Evolutionary conservation across 257 asterid genomes (phyloP), one percentile per base, ranked within the genome.

Genomic region (Eustoma russellianum): DNA sequence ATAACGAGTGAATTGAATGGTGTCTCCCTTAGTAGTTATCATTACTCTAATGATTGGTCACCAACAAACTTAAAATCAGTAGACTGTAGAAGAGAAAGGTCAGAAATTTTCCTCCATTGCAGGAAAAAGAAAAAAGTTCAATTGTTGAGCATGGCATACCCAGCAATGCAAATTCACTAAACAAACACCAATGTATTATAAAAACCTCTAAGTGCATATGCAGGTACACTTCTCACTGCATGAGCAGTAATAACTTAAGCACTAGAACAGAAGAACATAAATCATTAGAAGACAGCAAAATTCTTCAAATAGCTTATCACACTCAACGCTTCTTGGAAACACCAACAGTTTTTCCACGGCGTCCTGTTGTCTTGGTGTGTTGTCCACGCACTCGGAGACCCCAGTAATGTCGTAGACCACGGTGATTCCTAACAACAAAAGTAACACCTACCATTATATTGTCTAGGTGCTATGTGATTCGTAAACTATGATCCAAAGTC

Each of bases 321-420:
- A 59, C 60, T 73, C 41, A 88, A 72, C 97, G 78, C 84, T 88
- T 88, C 91, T 88, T 88, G 58, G 95, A 88, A 64, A 88, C 97
- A 78, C 97, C 97, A 47, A 88, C 97, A 41, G 97, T 88, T 82
- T 88, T 88, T 50, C 97, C 97, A 69, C 97, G 77, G 15, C 95
- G 87, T 3, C 97, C 95, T 3, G 97, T 88, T 13, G 97, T 88
- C 72, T 88, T 88, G 70, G 97, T 88, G 78, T 88, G 97, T 81
- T 88, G 97, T 50, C 97, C 97, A 57, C 97, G 93, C 17, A 88
- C 95, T 1, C 97, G 82, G 33, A 88, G 86, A 50, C 97, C 97
- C 97, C 97, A 88, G 76, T 80, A 88, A 65, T 88, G 97, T 64
- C 95, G 89, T 33, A 88, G 89, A 63, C 97, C 97, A 67, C 97